These are phyloP conservation scores for Fusarium sp. DNA, from an alignment of 2,329 filamentous ascomycete species.

Conservation along the genomic window DNA sequence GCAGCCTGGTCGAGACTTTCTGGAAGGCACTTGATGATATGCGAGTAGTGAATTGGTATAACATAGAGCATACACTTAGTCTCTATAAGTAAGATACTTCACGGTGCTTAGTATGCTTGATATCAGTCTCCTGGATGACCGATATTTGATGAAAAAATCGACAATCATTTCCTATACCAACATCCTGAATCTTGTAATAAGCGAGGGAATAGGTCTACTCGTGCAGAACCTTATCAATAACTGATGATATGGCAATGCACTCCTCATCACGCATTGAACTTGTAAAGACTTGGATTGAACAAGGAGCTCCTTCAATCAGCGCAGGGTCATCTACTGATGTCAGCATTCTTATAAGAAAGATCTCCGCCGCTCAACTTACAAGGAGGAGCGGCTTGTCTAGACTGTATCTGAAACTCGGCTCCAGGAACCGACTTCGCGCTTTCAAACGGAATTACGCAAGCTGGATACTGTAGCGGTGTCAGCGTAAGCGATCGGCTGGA, in stretches of 20 bases:
- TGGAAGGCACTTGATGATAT: background rate
- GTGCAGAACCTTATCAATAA: constrained; percentile 28
- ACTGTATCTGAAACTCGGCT: constrained; percentile 18
- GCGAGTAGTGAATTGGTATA: constrained; percentile 5
- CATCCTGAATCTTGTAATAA: no score
- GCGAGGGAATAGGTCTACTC: background rate
- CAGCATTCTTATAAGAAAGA: background rate
- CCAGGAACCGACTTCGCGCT: constrained; percentile 48
- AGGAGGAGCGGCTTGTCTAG: constrained; percentile 20
- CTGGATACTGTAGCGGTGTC: constrained; percentile 59
- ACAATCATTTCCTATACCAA: no score
- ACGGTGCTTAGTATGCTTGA: background rate
- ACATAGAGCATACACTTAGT: background rate
- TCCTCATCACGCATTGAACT: constrained; percentile 65
- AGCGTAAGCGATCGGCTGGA: background rate
- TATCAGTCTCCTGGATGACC: no score
- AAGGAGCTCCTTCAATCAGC: constrained; percentile 59
- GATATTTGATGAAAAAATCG: no score
- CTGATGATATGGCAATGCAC: constrained; percentile 48
- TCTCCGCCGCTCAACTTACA: constrained; percentile 8
- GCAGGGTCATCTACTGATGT: constrained; percentile 57
- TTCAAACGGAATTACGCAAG: constrained; percentile 63
- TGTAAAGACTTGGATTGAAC: constrained; percentile 62
- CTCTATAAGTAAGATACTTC: background rate
- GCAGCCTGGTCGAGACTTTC: background rate